Evolutionary conservation across 208 protist species (phyloP).

Genomic region (Crithidia mellificae): DNA sequence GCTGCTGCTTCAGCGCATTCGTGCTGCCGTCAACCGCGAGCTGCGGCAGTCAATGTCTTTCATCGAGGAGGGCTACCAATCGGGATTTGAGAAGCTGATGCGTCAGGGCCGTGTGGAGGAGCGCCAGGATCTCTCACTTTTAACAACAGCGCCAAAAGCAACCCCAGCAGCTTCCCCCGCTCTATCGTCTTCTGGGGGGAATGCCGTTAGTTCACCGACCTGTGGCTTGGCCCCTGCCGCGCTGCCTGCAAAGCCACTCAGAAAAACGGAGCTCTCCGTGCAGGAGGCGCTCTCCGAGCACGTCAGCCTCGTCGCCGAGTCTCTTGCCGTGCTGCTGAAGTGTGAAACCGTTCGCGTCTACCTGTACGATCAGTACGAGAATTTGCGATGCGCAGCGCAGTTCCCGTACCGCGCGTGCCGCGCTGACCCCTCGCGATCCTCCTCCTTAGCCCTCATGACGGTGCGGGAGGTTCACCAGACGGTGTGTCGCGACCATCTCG

Average conservation of each 20-base stretch:
- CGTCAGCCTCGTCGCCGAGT: conserved; percentile 75
- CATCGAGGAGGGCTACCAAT: conserved; percentile 78
- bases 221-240: background rate
- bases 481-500: conserved; percentile 75
- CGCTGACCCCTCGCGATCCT: conserved; percentile 75
- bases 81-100: conserved; percentile 61
- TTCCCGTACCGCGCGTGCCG: conserved; percentile 52
- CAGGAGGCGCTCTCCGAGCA: conserved; percentile 42
- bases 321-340: conserved; percentile 65
- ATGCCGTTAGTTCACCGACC: too few species aligned
- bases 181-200: too few species aligned
- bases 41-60: conserved; percentile 64
- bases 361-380: conserved; percentile 75
- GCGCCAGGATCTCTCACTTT: background rate
- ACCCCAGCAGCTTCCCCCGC: too few species aligned
- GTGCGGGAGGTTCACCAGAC: conserved; percentile 78
- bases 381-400: conserved; percentile 65
- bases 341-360: conserved; percentile 90
- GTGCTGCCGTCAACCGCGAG: conserved; percentile 59
- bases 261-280: conserved; percentile 2
- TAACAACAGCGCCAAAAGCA: background rate
- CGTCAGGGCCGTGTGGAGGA: conserved; percentile 24
- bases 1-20: conserved; percentile 62
- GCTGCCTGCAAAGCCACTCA: background rate
- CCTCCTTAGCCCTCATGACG: conserved; percentile 73